phyloP scores from a whole-genome alignment of 164 flowering plant genomes.

The Aristolochia fimbriata region DNA sequence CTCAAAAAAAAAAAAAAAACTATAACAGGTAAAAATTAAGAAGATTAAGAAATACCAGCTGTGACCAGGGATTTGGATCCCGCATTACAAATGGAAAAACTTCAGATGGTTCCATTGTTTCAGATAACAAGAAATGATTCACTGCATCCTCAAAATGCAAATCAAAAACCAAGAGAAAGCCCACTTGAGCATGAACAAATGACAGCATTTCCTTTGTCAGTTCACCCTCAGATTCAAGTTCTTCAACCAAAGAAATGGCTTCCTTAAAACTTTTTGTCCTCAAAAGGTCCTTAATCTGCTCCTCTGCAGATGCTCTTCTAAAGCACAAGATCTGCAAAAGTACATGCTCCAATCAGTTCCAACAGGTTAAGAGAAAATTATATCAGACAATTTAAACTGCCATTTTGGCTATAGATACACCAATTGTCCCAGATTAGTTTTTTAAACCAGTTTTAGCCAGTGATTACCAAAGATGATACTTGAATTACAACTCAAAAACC shows the following conservation, averaged over 20 bases:
- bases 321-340: conserved; percentile 60
- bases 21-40: not conserved
- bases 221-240: conserved; percentile 82
- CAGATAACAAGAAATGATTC: conserved; percentile 80
- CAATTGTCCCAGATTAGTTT: too few species aligned
- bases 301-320: conserved; percentile 62
- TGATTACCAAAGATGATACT: too few species aligned
- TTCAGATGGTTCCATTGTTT: conserved; percentile 94
- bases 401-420: too few species aligned
- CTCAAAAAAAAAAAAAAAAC: too few species aligned
- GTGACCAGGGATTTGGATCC: conserved; percentile 96
- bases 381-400: not conserved
- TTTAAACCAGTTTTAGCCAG: too few species aligned
- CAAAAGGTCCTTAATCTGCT: conserved; percentile 81
- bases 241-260: conserved; percentile 75
- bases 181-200: conserved; percentile 97
- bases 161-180: conserved; percentile 86
- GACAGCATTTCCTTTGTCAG: conserved; percentile 79
- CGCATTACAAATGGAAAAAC: conserved; percentile 93
- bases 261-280: conserved; percentile 79
- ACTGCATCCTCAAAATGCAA: conserved; percentile 96
- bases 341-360: not conserved
- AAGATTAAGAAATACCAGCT: conserved; percentile 44
- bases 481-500: too few species aligned
- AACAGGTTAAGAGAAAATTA: not conserved